Conservation (phyloP, 2,329 filamentous ascomycete species). For the Alternaria rosae region DNA sequence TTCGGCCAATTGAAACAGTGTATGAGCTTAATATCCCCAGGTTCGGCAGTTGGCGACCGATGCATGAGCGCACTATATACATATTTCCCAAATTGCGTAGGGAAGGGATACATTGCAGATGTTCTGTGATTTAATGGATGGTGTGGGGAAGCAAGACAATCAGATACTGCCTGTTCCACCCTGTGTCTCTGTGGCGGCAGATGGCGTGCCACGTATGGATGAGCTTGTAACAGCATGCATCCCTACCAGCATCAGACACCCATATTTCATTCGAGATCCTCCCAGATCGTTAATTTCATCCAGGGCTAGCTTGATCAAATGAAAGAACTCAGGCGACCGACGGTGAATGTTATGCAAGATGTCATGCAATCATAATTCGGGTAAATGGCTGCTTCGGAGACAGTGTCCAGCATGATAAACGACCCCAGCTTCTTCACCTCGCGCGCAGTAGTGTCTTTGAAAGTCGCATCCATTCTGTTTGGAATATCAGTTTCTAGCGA, state of each 20-base stretch:
- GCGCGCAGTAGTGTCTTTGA: too few species aligned
- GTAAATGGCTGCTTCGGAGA: too few species aligned
- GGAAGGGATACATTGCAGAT: neutral
- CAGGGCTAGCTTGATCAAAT: too few species aligned
- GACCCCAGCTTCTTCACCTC: too few species aligned
- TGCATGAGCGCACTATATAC: neutral
- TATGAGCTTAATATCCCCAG: neutral
- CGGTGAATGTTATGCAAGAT: too few species aligned
- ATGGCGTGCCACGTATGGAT: neutral
- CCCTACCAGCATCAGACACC: neutral
- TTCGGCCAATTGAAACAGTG: neutral
- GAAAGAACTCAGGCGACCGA: too few species aligned
- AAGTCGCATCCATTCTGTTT: too few species aligned
- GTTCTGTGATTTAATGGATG: neutral
- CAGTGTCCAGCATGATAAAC: too few species aligned
- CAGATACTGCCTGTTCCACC: neutral
- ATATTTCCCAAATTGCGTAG: neutral
- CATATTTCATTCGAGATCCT: too few species aligned
- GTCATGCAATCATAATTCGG: too few species aligned
- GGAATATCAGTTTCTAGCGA: too few species aligned
- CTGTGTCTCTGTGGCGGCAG: neutral
- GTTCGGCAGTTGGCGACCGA: slow-evolving; percentile 12
- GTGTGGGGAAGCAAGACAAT: neutral
- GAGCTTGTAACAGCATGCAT: neutral
- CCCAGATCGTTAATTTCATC: too few species aligned